phyloP scores from a whole-genome alignment of 108 stramenopile genomes.

The Conticribra guillardii region DNA sequence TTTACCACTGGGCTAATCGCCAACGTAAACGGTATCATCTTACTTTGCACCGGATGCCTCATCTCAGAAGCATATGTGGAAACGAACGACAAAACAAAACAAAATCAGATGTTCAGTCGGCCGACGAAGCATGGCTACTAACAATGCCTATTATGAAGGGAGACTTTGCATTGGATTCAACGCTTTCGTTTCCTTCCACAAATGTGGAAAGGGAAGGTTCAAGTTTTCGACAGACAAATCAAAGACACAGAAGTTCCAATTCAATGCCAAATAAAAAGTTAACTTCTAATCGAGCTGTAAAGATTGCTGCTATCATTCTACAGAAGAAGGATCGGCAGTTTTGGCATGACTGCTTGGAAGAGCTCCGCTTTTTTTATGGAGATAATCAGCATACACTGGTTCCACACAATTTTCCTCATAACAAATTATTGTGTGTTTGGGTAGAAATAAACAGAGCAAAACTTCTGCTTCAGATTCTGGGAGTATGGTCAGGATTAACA shows the following conservation, averaged over 20 bases:
- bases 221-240: no score
- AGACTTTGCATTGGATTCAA: conserved; percentile 19
- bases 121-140: conserved; percentile 28
- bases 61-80: conserved; percentile 10
- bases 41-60: conserved; percentile 36
- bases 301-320: no score
- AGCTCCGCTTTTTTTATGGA: conserved; percentile 40
- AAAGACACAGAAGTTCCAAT: no score
- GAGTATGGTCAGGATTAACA: conserved; percentile 33
- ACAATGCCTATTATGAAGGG: conserved; percentile 48
- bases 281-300: no score
- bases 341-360: conserved; percentile 51
- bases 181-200: no score
- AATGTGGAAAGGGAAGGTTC: no score
- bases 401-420: conserved; percentile 31
- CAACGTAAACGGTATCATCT: conserved; percentile 50
- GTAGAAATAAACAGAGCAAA: background rate
- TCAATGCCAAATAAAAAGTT: no score
- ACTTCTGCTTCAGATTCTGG: conserved; percentile 21
- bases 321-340: conserved; percentile 35
- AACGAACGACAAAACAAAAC: background rate
- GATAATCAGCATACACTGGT: conserved; percentile 45
- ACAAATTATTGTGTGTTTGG: background rate
- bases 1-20: conserved; percentile 41
- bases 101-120: conserved; percentile 1